These are phyloP conservation scores for Lactarius vividus DNA, from an alignment of 768 basidiomycete species.

Conservation along the genomic window DNA sequence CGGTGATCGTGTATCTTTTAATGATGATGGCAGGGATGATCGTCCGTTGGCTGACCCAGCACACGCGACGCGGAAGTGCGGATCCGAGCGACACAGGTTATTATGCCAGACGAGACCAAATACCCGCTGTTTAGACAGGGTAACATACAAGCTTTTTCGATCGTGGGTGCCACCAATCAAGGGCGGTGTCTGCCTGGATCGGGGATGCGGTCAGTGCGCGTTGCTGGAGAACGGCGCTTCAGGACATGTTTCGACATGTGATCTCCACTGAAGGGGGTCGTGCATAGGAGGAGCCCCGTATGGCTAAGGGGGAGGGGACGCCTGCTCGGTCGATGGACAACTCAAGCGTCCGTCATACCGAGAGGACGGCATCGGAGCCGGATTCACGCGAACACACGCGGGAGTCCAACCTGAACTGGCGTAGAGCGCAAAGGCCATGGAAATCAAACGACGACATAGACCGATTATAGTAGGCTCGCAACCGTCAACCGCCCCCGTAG, in stretches of 20 bases:
- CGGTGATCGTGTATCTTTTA: slow-evolving; percentile 4
- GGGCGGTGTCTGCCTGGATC: neutral
- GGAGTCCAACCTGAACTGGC: neutral
- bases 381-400: slow-evolving; percentile 8
- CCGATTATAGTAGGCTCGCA: neutral
- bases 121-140: neutral
- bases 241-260: slow-evolving; percentile 11
- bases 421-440: neutral
- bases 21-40: neutral
- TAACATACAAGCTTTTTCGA: neutral
- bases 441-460: neutral
- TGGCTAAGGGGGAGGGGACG: neutral
- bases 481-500: neutral
- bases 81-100: neutral
- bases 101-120: neutral
- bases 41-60: neutral
- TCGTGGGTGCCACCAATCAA: neutral
- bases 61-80: neutral
- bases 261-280: neutral
- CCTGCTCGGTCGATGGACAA: slow-evolving; percentile 4
- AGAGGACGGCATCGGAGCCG: neutral
- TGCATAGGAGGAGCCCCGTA: neutral
- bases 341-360: slow-evolving; percentile 1
- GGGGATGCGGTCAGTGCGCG: neutral
- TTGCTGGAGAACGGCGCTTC: slow-evolving; percentile 13